phyloP scores from a whole-genome alignment of 2,329 filamentous ascomycete genomes.

The Fusarium anthophilum region DNA sequence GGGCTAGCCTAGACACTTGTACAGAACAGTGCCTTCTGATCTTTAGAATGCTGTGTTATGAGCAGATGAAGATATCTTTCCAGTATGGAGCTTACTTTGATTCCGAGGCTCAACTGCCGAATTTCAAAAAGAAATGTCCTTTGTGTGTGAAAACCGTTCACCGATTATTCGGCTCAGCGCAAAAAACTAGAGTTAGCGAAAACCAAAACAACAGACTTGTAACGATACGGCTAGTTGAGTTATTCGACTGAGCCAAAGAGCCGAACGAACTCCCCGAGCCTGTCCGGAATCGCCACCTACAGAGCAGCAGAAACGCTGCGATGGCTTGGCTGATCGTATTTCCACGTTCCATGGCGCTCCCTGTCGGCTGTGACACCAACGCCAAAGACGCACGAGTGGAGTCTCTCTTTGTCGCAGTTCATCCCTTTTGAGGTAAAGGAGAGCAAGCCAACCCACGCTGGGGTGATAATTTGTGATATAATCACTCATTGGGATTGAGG shows the following conservation, averaged over 20 bases:
- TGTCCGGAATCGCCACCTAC: constrained; percentile 13
- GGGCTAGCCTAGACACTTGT: neutral
- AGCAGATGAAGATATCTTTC: neutral
- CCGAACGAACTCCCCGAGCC: constrained; percentile 31
- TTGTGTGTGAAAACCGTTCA: constrained; percentile 24
- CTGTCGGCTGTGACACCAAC: constrained; percentile 3
- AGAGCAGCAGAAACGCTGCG: constrained; percentile 1
- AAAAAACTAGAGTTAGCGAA: constrained; percentile 7
- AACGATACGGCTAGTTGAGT: constrained; percentile 21
- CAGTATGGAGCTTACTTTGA: neutral
- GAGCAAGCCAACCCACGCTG: constrained; percentile 9
- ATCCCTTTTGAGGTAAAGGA: constrained; percentile 8
- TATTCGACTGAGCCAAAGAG: neutral
- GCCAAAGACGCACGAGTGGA: constrained; percentile 14
- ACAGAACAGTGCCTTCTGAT: neutral
- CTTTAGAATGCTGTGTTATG: neutral
- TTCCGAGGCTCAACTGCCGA: neutral
- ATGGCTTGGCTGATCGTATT: constrained; percentile 1
- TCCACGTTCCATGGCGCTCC: constrained; percentile 18
- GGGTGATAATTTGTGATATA: constrained; percentile 3
- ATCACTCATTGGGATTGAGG: constrained; percentile 23
- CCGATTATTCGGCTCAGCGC: constrained; percentile 10
- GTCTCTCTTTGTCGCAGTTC: constrained; percentile 6
- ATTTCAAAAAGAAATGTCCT: neutral
- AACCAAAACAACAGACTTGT: constrained; percentile 5